Evolutionary conservation across 768 basidiomycete species (phyloP).

Genomic region (Leccinum uliginosum): DNA sequence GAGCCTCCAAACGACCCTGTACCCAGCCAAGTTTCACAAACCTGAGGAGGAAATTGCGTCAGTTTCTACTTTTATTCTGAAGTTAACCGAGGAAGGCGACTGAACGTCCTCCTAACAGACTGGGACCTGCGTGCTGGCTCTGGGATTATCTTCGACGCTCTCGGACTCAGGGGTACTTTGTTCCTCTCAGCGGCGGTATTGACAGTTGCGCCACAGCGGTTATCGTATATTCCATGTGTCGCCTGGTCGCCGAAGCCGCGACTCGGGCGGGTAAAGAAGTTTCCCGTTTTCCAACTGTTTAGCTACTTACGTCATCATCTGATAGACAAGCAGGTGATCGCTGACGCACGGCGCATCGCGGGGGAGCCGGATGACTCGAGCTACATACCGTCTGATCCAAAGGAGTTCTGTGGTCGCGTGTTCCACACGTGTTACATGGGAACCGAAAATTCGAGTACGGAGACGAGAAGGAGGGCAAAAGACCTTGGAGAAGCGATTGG

Average conservation of each 20-base stretch:
- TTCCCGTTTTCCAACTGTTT: not conserved
- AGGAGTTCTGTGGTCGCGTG: conserved; percentile 79
- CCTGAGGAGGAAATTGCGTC: conserved; percentile 99
- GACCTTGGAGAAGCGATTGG: conserved; percentile 86
- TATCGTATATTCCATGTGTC: conserved; percentile 96
- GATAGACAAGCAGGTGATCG: conserved; percentile 78
- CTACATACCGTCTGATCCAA: conserved; percentile 83
- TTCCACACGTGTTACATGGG: conserved; percentile 99
- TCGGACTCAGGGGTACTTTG: conserved; percentile 89
- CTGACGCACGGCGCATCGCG: conserved; percentile 83
- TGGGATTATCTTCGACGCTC: conserved; percentile 99
- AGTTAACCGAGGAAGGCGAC: not conserved
- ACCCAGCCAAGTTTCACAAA: conserved; percentile 53
- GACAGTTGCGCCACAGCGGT: conserved; percentile 97
- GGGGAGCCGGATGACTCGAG: conserved; percentile 78
- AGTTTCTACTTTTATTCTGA: conserved; percentile 22
- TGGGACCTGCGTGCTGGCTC: conserved; percentile 99
- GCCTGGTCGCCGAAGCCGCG: conserved; percentile 80
- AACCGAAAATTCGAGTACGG: conserved; percentile 88
- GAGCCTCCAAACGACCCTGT: conserved; percentile 44
- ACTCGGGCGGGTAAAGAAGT: conserved; percentile 55
- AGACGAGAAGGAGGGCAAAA: conserved; percentile 84
- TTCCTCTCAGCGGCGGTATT: conserved; percentile 94
- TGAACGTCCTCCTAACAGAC: conserved; percentile 38
- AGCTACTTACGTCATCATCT: not conserved